phyloP scores from a whole-genome alignment of 2,329 filamentous ascomycete genomes.

The Colletotrichum orchidophilum region DNA sequence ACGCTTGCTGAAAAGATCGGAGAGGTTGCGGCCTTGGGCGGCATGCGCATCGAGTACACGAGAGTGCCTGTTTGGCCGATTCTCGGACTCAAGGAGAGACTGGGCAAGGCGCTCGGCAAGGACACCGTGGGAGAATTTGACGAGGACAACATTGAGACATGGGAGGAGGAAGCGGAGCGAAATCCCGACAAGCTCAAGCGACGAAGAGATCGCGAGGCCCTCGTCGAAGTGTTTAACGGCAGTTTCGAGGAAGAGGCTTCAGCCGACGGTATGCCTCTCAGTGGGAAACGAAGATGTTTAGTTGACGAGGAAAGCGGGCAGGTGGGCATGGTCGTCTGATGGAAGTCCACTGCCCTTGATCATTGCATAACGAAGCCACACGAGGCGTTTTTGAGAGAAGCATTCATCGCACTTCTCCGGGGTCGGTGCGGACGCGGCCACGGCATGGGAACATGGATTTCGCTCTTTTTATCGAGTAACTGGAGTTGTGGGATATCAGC shows the following conservation, averaged over 20 bases:
- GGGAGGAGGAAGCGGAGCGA: constrained; percentile 47
- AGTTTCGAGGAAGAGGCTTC: constrained; percentile 51
- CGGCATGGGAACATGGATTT: not conserved
- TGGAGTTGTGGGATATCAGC: constrained; percentile 17
- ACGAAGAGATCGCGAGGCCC: constrained; percentile 46
- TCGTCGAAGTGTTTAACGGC: constrained; percentile 49
- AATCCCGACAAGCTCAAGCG: constrained; percentile 44
- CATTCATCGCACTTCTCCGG: constrained; percentile 3
- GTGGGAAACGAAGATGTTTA: constrained; percentile 49
- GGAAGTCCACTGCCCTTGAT: constrained; percentile 21
- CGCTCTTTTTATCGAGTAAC: constrained; percentile 3
- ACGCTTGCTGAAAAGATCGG: constrained; percentile 18
- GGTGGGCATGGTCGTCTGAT: constrained; percentile 33
- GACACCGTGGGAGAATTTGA: constrained; percentile 58
- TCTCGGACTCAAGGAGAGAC: constrained; percentile 62
- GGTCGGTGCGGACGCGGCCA: not conserved
- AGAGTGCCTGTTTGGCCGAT: constrained; percentile 64
- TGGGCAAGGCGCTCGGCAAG: constrained; percentile 61
- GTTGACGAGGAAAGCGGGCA: constrained; percentile 34
- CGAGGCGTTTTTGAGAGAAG: constrained; percentile 27
- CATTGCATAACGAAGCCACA: constrained; percentile 32
- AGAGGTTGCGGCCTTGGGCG: constrained; percentile 40
- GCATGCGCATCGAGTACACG: constrained; percentile 57
- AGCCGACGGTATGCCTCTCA: constrained; percentile 42
- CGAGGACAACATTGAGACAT: constrained; percentile 54